Percentiles rank a stretch among this genome's conserved stretches.
Conservation (phyloP, 495 filamentous ascomycete species). For the Penicillium maclennaniae region DNA sequence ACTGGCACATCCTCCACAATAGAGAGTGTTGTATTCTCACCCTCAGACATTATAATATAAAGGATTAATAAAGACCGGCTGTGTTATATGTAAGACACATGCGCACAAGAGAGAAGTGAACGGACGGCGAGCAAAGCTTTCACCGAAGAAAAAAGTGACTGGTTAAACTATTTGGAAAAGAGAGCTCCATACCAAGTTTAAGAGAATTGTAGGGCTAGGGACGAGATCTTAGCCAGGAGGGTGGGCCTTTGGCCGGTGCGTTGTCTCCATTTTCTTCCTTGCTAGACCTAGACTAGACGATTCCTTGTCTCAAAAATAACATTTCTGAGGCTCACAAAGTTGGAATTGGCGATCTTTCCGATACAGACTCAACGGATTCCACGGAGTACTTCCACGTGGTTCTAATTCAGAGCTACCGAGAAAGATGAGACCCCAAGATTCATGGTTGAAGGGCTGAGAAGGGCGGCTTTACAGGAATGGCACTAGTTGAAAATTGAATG, state of each 20-base stretch:
- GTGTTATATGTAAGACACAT: not conserved
- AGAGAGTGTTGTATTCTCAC: conserved; percentile 5
- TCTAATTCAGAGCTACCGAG: too few species aligned
- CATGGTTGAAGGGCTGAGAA: too few species aligned
- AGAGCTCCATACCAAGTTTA: not conserved
- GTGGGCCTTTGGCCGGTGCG: conserved; percentile 3
- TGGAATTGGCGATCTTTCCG: too few species aligned
- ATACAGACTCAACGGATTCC: too few species aligned
- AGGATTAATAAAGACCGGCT: not conserved
- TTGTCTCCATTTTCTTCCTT: conserved; percentile 2
- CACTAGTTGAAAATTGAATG: too few species aligned
- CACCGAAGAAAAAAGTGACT: not conserved
- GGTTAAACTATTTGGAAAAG: not conserved
- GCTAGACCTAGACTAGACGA: conserved; percentile 6
- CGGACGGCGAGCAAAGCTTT: not conserved
- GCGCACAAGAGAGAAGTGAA: conserved; percentile 4
- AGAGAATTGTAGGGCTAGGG: not conserved
- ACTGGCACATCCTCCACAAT: conserved; percentile 23
- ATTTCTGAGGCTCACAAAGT: too few species aligned
- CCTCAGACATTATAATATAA: conserved; percentile 11
- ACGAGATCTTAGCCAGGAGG: not conserved
- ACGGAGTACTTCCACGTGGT: too few species aligned
- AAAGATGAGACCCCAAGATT: too few species aligned
- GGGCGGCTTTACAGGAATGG: too few species aligned
- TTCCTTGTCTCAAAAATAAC: not conserved